Conservation (phyloP, 2,329 filamentous ascomycete genomes). For the Hypoxylon sp. region DNA sequence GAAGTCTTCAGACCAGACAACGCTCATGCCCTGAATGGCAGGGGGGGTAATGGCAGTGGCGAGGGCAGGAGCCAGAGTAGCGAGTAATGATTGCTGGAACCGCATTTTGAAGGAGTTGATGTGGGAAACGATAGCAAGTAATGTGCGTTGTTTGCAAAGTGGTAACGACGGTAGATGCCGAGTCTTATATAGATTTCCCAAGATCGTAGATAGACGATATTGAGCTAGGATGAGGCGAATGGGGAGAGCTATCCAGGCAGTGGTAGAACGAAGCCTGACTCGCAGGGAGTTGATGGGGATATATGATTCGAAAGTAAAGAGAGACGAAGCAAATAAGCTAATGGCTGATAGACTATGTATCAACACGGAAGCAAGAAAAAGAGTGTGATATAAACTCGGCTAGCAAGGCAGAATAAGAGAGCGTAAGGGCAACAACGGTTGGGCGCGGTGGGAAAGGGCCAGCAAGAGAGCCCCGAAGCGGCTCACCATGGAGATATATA, state of each 20-base stretch:
- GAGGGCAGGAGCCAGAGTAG: slow-evolving; percentile 46
- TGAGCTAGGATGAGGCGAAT: slow-evolving; percentile 26
- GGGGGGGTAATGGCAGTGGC: slow-evolving; percentile 48
- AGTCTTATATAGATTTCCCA: slow-evolving; percentile 24
- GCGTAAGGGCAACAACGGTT: slow-evolving; percentile 39
- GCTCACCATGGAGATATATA: slow-evolving; percentile 47
- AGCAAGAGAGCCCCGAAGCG: slow-evolving; percentile 34
- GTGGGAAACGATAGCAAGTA: slow-evolving; percentile 17
- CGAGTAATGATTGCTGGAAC: slow-evolving; percentile 45
- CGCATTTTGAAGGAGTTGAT: slow-evolving; percentile 45
- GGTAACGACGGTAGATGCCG: slow-evolving; percentile 29
- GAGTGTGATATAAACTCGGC: slow-evolving; percentile 46
- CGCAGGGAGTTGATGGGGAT: slow-evolving; percentile 41
- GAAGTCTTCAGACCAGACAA: slow-evolving; percentile 48
- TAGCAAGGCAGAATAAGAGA: slow-evolving; percentile 46
- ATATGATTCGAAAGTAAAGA: slow-evolving; percentile 42
- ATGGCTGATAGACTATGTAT: slow-evolving; percentile 29
- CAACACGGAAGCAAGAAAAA: slow-evolving; percentile 36
- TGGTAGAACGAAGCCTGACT: slow-evolving; percentile 43
- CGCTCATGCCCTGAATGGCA: slow-evolving; percentile 44
- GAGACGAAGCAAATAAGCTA: slow-evolving; percentile 41
- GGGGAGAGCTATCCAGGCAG: slow-evolving; percentile 34
- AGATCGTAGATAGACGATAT: slow-evolving; percentile 27
- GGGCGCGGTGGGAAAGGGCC: slow-evolving; percentile 38
- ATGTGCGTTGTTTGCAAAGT: slow-evolving; percentile 22